Base-by-base conservation (phyloP, 345 rosid species). In the Rhizophora apiculata region DNA sequence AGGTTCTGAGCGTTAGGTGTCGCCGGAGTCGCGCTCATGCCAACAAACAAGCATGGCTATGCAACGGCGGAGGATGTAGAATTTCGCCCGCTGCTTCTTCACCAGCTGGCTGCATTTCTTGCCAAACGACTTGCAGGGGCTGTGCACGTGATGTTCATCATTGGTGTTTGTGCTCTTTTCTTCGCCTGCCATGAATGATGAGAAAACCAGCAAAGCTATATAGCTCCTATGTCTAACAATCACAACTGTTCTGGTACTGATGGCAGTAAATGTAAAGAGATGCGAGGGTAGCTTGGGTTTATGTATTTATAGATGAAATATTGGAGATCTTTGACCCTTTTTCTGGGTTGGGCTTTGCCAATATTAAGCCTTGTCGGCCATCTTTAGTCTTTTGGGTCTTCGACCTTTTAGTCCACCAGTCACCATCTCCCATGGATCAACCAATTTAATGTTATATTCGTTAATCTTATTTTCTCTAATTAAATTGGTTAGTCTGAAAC, bases 61-160 rank as follows among this genome's bases (percentile, higher is more conserved):
- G 83, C 96, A 90, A 54, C 96, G 89, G 53, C 93, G 87, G 69
- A 90, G 84, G 82, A 90, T 86, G 78, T 88, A 90, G 81, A 90
- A 86, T 74, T 82, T 88, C 36, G 90, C 87, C 18, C 91, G 72
- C 65, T 90, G 96, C 82, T 85, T 90, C 86, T 88, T 90, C 74
- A 85, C 89, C 76, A 82, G 49, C 74, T 90, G 93, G 80, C 83
- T 86, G 72, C 96, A 90, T 79, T 90, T 90, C 80, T 82, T 73
- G 18, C 89, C 85, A 10, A 90, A 83, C 0, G 86, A 83, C 77
- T 85, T 78, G 78, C 89, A 84, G 21, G 82, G 82, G 27, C 84
- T 76, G 69, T 89, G 83, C 13, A 74, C 77, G 65, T 74, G 65
- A 3, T 13, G 49, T 46, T 76, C 57, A 13, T 31, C 34, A 22